phyloP scores from a whole-genome alignment of 495 filamentous ascomycete genomes.

The Thermothielavioides terrestris region DNA sequence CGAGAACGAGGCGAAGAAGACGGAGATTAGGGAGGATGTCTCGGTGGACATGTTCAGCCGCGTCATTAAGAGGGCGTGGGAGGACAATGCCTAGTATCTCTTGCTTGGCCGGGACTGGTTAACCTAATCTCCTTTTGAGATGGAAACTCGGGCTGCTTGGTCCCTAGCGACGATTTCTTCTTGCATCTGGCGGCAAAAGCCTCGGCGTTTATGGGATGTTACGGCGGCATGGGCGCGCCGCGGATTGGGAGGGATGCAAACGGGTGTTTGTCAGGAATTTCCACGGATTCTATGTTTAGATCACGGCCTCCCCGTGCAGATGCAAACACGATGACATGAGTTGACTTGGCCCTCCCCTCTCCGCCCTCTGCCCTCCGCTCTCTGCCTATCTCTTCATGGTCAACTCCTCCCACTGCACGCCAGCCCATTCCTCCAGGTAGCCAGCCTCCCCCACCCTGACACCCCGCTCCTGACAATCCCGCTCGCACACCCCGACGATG shows the following conservation, averaged over 20 bases:
- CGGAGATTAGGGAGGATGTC: slow-evolving; percentile 91
- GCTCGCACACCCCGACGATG: slow-evolving; percentile 73
- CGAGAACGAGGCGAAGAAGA: slow-evolving; percentile 97
- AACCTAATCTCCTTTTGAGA: slow-evolving; percentile 8
- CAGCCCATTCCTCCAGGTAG: slow-evolving; percentile 90
- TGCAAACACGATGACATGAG: slow-evolving; percentile 20
- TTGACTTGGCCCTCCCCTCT: neutral
- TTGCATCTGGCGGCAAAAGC: slow-evolving; percentile 20
- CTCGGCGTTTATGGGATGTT: slow-evolving; percentile 27
- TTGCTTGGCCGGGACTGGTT: neutral
- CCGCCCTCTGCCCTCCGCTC: neutral
- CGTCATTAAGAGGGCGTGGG: slow-evolving; percentile 79
- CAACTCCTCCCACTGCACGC: slow-evolving; percentile 93
- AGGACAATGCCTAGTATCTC: slow-evolving; percentile 63
- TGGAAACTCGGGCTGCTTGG: slow-evolving; percentile 3
- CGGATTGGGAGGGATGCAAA: slow-evolving; percentile 15
- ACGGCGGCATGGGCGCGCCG: slow-evolving; percentile 18
- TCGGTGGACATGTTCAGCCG: slow-evolving; percentile 82
- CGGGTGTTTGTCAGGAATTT: slow-evolving; percentile 11
- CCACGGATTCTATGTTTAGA: slow-evolving; percentile 15
- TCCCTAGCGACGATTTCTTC: slow-evolving; percentile 7
- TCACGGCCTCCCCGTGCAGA: slow-evolving; percentile 17
- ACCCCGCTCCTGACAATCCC: slow-evolving; percentile 25
- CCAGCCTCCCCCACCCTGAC: slow-evolving; percentile 20
- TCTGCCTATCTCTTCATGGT: slow-evolving; percentile 19